Conservation (phyloP, 2,329 filamentous ascomycete genomes). For the Pseudogymnoascus sp. region DNA sequence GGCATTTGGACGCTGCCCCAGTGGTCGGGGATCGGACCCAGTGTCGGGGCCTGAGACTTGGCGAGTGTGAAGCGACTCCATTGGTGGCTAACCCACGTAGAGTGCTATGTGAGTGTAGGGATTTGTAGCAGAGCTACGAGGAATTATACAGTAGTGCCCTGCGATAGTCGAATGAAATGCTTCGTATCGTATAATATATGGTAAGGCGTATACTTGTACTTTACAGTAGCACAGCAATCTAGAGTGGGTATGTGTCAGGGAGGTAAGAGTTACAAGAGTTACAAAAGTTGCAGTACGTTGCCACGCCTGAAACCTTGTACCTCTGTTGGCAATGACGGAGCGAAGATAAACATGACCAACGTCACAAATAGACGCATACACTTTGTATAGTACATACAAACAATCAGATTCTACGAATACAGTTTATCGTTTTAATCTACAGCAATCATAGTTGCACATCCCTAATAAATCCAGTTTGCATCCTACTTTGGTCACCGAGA, state of each 20-base stretch:
- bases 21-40: not conserved
- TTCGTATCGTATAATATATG: not conserved
- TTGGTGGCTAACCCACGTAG: not conserved
- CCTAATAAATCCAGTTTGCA: not conserved
- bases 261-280: not conserved
- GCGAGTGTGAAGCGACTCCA: conserved; percentile 4
- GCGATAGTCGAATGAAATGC: conserved; percentile 2
- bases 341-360: not conserved
- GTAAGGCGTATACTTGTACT: not conserved
- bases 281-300: not conserved
- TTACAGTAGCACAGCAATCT: not conserved
- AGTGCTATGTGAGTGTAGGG: conserved; percentile 4
- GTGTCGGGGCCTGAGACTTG: conserved; percentile 6
- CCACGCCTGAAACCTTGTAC: conserved; percentile 8
- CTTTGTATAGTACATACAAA: not conserved
- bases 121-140: conserved; percentile 3
- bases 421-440: not conserved
- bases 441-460: not conserved
- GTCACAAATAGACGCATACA: conserved; percentile 4
- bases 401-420: not conserved
- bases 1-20: conserved; percentile 1
- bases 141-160: not conserved
- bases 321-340: conserved; percentile 3
- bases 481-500: not conserved
- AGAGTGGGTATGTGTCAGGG: not conserved